Percentiles rank a stretch among this genome's conserved stretches.
phyloP scores from a whole-genome alignment of 805 yeast genomes.

The Spencermartinsiella europaea region DNA sequence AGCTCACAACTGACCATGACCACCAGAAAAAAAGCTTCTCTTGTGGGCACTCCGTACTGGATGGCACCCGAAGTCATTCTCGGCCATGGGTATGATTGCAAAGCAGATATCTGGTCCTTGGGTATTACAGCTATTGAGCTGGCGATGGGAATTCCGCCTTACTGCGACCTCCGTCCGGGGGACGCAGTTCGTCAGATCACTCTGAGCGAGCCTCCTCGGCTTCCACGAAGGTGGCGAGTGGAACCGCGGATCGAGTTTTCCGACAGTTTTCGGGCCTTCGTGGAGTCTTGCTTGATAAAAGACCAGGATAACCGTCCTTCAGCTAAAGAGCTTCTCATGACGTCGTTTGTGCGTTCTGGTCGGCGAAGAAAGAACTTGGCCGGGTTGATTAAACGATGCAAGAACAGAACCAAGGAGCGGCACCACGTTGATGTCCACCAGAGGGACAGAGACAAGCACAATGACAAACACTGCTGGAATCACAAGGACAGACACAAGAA shows the following conservation, averaged over 20 bases:
- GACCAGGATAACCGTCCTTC: constrained; percentile 62
- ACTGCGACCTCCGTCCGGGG: constrained; percentile 67
- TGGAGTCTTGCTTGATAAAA: constrained; percentile 59
- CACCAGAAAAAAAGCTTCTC: constrained; percentile 53
- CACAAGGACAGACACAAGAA: not conserved
- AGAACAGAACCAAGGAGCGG: not conserved
- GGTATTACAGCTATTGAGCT: constrained; percentile 91
- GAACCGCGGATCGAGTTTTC: constrained; percentile 4
- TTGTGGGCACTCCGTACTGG: constrained; percentile 97
- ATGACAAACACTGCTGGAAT: not conserved
- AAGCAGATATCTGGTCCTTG: constrained; percentile 93
- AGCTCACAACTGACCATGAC: constrained; percentile 70
- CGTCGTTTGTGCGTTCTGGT: not conserved
- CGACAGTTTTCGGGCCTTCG: constrained; percentile 45
- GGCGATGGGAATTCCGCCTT: constrained; percentile 77
- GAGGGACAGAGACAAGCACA: not conserved
- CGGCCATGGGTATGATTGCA: constrained; percentile 65
- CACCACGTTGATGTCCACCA: not conserved
- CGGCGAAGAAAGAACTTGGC: not conserved
- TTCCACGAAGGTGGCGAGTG: constrained; percentile 1
- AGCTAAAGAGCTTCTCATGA: constrained; percentile 48
- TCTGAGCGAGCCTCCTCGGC: constrained; percentile 52
- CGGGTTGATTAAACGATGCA: not conserved
- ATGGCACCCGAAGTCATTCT: constrained; percentile 97
- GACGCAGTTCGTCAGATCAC: constrained; percentile 71